phyloP scores from a whole-genome alignment of 2,329 filamentous ascomycete genomes.

The Arthrobotrys megalospora region DNA sequence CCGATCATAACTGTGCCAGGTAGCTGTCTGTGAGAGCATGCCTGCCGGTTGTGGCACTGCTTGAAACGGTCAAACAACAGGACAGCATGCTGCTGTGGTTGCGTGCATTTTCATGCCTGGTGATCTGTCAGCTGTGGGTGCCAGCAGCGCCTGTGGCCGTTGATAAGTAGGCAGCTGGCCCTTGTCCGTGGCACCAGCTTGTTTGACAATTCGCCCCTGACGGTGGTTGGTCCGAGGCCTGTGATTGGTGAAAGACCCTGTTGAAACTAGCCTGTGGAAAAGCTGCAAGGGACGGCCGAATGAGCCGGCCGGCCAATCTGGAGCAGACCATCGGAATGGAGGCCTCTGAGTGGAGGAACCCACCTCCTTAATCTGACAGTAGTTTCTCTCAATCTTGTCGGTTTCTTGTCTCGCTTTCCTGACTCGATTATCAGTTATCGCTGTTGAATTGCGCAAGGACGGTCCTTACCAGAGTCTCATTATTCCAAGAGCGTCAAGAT shows the following conservation, averaged over 20 bases:
- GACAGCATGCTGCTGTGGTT: slow-evolving; percentile 11
- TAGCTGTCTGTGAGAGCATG: not conserved
- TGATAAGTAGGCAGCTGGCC: slow-evolving; percentile 32
- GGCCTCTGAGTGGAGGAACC: slow-evolving; percentile 39
- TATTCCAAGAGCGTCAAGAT: slow-evolving; percentile 28
- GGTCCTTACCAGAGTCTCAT: slow-evolving; percentile 23
- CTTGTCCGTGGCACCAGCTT: slow-evolving; percentile 49
- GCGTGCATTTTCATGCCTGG: slow-evolving; percentile 18
- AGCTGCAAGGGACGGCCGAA: slow-evolving; percentile 47
- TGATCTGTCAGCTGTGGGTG: slow-evolving; percentile 30
- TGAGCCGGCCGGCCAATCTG: slow-evolving; percentile 47
- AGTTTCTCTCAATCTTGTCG: slow-evolving; percentile 30
- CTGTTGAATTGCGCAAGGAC: slow-evolving; percentile 40
- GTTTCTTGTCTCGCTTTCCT: slow-evolving; percentile 27
- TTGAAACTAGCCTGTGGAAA: slow-evolving; percentile 35
- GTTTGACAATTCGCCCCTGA: slow-evolving; percentile 46
- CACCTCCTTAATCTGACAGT: slow-evolving; percentile 52
- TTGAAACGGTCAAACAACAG: slow-evolving; percentile 39
- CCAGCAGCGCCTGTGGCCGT: slow-evolving; percentile 21
- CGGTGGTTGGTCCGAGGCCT: not conserved
- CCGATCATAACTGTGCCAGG: slow-evolving; percentile 15
- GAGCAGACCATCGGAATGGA: slow-evolving; percentile 24
- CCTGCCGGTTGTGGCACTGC: slow-evolving; percentile 11
- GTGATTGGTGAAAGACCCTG: slow-evolving; percentile 32
- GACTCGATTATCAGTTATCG: slow-evolving; percentile 42